Conservation (phyloP, 1,139 yeast genomes). For the Meyerozyma sp. region DNA sequence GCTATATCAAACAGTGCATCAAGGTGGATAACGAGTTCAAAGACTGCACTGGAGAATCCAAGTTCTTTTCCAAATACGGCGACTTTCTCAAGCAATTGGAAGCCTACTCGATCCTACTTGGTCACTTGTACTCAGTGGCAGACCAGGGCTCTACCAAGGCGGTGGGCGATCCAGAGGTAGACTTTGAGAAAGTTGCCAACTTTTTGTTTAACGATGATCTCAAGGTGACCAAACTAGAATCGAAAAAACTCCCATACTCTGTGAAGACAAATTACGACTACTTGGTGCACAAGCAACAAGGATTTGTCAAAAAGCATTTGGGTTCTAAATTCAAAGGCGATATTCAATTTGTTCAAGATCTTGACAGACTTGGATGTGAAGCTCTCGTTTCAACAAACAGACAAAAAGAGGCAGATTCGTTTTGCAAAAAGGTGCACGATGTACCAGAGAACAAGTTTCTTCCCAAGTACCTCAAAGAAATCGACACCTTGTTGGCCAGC, state of each 20-base stretch:
- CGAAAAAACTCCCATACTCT: slow-evolving; percentile 17
- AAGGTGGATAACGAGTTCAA: slow-evolving; percentile 64
- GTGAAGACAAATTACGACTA: slow-evolving; percentile 31
- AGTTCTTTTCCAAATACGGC: slow-evolving; percentile 32
- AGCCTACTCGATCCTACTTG: slow-evolving; percentile 35
- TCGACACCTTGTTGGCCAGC: slow-evolving; percentile 35
- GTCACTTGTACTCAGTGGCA: slow-evolving; percentile 27
- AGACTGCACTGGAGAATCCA: slow-evolving; percentile 48
- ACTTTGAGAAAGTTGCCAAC: slow-evolving; percentile 18
- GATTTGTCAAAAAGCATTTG: slow-evolving; percentile 15
- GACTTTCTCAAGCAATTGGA: slow-evolving; percentile 34
- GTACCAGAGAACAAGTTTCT: slow-evolving; percentile 31
- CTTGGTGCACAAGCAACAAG: slow-evolving; percentile 17
- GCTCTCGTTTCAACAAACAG: slow-evolving; percentile 30
- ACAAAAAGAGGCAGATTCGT: slow-evolving; percentile 20
- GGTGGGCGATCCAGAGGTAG: slow-evolving; percentile 18
- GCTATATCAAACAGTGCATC: slow-evolving; percentile 53
- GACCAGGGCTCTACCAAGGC: slow-evolving; percentile 11
- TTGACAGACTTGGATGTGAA: slow-evolving; percentile 45
- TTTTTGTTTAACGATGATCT: slow-evolving; percentile 23
- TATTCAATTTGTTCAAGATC: slow-evolving; percentile 21
- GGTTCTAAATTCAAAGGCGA: slow-evolving; percentile 5
- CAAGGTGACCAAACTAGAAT: slow-evolving; percentile 28
- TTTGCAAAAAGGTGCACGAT: slow-evolving; percentile 29
- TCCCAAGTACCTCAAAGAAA: slow-evolving; percentile 41